These are phyloP conservation scores for Ajuga reptans DNA, from an alignment of 305 asterid genomes.

Conservation along the genomic window DNA sequence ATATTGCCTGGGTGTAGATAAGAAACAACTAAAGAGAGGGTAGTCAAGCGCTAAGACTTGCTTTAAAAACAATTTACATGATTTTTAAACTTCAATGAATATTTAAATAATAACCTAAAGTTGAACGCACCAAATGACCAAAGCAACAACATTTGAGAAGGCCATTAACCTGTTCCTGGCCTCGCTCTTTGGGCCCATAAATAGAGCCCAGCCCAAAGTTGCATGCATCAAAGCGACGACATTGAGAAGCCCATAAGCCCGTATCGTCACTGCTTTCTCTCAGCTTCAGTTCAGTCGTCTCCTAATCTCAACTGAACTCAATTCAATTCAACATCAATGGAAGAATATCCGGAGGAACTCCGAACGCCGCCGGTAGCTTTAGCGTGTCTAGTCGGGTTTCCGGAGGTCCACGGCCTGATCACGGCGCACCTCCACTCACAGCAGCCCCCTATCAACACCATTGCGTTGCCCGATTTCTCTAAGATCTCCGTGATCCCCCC, in stretches of 20 bases:
- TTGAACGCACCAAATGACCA: too few species aligned
- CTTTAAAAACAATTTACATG: too few species aligned
- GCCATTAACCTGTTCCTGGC: too few species aligned
- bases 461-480: slow-evolving; percentile 93
- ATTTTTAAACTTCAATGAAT: too few species aligned
- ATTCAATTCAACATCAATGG: slow-evolving; percentile 42
- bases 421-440: slow-evolving; percentile 77
- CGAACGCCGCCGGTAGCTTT: slow-evolving; percentile 91
- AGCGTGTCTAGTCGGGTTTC: slow-evolving; percentile 64
- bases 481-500: slow-evolving; percentile 66
- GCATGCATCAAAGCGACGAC: too few species aligned
- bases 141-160: too few species aligned
- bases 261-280: not conserved
- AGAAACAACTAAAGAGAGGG: too few species aligned
- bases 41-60: too few species aligned
- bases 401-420: slow-evolving; percentile 63
- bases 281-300: slow-evolving; percentile 18
- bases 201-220: not conserved
- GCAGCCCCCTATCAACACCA: slow-evolving; percentile 80
- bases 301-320: slow-evolving; percentile 22
- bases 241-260: not conserved
- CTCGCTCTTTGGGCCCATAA: not conserved
- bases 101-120: too few species aligned
- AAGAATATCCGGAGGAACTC: slow-evolving; percentile 86
- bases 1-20: too few species aligned